Conservation (phyloP, 2,329 filamentous ascomycete genomes). For the Didymellaceae sp. region DNA sequence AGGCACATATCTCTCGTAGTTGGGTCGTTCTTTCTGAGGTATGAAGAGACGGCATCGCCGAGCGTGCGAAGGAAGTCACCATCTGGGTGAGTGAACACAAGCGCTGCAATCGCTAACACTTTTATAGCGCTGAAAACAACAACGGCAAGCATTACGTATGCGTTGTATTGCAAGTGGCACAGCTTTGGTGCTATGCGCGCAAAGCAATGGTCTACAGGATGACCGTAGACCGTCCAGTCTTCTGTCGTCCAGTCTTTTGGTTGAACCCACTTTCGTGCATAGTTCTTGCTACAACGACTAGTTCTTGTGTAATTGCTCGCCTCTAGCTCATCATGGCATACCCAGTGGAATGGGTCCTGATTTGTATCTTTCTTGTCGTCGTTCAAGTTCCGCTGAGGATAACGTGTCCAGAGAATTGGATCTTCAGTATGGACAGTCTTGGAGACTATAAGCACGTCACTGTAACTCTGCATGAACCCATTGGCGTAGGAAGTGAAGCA, state of each 20-base stretch:
- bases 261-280: neutral
- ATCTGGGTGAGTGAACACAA: constrained; percentile 17
- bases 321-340: constrained; percentile 19
- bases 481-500: constrained; percentile 19
- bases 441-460: constrained; percentile 20
- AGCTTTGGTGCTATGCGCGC: constrained; percentile 16
- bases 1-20: constrained; percentile 29
- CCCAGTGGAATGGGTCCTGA: constrained; percentile 22
- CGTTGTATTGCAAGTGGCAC: constrained; percentile 27
- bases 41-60: constrained; percentile 39
- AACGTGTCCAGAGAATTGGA: constrained; percentile 23
- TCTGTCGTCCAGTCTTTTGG: constrained; percentile 19
- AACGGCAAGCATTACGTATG: constrained; percentile 23
- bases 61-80: constrained; percentile 24
- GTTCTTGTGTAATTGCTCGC: neutral
- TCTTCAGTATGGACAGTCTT: neutral
- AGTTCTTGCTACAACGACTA: constrained; percentile 1
- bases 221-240: constrained; percentile 25
- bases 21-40: constrained; percentile 28
- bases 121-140: constrained; percentile 25
- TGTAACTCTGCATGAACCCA: constrained; percentile 18
- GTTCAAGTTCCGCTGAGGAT: constrained; percentile 16
- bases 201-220: constrained; percentile 22
- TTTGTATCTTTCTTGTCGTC: constrained; percentile 17
- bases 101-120: constrained; percentile 18